A percentile compares a stretch with the other conserved stretches of the same genome.
Evolutionary conservation across 176 grass and related monocot species (phyloP).

Genomic region (Puccinellia tenuiflora): DNA sequence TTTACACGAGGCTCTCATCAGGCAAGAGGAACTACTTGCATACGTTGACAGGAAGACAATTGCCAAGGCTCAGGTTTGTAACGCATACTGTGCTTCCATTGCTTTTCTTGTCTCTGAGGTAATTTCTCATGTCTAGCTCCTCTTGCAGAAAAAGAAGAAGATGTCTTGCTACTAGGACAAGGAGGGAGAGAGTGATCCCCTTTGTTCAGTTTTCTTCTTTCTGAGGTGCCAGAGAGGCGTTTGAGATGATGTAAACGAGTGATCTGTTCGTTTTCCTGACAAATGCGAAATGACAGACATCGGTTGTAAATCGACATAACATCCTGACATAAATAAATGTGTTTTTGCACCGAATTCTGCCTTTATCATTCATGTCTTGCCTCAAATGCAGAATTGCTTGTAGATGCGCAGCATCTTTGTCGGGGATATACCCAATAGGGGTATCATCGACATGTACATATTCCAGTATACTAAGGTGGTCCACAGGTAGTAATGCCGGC

Average conservation of each 20-base stretch:
- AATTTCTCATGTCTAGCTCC: not conserved
- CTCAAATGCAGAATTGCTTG: not conserved
- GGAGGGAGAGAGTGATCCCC: not conserved
- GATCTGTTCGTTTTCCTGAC: slow-evolving; percentile 13
- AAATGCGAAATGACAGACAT: slow-evolving; percentile 7
- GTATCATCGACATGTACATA: too few relatives aligned
- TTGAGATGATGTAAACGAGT: slow-evolving; percentile 26
- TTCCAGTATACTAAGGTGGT: too few relatives aligned
- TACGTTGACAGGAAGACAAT: slow-evolving; percentile 77
- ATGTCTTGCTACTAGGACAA: slow-evolving; percentile 63
- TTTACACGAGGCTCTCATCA: slow-evolving; percentile 91
- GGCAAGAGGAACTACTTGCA: slow-evolving; percentile 90
- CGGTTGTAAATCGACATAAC: slow-evolving; percentile 37
- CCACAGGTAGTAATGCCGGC: too few relatives aligned
- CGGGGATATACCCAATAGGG: too few relatives aligned
- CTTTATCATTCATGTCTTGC: not conserved
- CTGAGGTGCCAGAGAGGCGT: slow-evolving; percentile 9
- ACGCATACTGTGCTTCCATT: not conserved
- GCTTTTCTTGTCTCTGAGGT: not conserved
- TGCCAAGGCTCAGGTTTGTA: slow-evolving; percentile 71
- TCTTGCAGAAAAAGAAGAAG: slow-evolving; percentile 50
- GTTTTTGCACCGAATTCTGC: not conserved
- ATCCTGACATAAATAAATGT: slow-evolving; percentile 37
- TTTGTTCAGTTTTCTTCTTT: not conserved
- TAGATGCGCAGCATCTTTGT: not conserved